A percentile compares a stretch with the other conserved stretches of the same genome.
Conservation (phyloP, 371 early-diverging fungal species). For the Syncephalastrum sp. region DNA sequence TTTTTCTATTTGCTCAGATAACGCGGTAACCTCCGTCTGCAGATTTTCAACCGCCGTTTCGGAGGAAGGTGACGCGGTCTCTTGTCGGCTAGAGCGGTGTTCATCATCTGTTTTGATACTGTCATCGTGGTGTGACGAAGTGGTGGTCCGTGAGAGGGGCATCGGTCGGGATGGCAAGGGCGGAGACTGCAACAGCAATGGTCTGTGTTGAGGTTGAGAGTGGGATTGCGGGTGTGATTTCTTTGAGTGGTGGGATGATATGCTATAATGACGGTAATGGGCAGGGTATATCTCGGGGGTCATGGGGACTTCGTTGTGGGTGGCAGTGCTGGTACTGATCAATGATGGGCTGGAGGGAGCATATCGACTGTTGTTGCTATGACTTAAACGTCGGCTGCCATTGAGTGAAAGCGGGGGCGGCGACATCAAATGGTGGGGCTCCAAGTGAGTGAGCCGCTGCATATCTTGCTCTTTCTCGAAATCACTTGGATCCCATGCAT, state of each 20-base stretch:
- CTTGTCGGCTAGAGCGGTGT: not conserved
- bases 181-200: constrained; percentile 26
- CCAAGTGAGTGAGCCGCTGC: constrained; percentile 6
- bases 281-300: constrained; percentile 14
- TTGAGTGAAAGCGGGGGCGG: constrained; percentile 9
- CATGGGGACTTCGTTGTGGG: constrained; percentile 7
- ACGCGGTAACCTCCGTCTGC: constrained; percentile 49
- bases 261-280: not conserved
- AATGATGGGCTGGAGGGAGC: constrained; percentile 1
- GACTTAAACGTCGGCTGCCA: constrained; percentile 1
- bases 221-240: constrained; percentile 4
- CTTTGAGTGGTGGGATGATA: not conserved
- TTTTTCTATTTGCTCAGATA: constrained; percentile 49
- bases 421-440: constrained; percentile 10
- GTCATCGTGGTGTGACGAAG: constrained; percentile 17
- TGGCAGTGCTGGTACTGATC: constrained; percentile 4
- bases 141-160: constrained; percentile 11
- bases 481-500: constrained; percentile 17
- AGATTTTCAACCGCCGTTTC: constrained; percentile 45
- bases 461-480: constrained; percentile 11
- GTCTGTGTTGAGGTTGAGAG: constrained; percentile 13
- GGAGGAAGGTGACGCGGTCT: constrained; percentile 6
- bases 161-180: constrained; percentile 16
- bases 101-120: constrained; percentile 1
- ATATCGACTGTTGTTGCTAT: constrained; percentile 5